Base-by-base conservation (phyloP, 192 early-diverging fungal genomes). In the Haplosporangium gracile region DNA sequence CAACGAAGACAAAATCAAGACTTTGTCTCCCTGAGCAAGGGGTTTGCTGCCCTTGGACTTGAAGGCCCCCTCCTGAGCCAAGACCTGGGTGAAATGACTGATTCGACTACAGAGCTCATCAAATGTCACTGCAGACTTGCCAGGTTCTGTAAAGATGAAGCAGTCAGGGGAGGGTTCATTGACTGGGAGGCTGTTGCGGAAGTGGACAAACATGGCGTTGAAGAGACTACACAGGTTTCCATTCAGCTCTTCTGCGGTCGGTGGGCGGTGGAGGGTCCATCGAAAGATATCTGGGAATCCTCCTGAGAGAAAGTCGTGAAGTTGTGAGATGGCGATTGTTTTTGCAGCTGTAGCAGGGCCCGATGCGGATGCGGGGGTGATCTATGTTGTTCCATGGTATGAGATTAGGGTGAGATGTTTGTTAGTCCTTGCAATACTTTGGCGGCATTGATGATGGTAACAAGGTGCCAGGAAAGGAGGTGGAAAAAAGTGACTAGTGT, bases 51-150 rank as follows among this genome's bases (percentile, higher is more conserved):
- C 60, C 47, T 72, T 83, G 26, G 6, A 39, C 75, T 74, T 77
- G 60, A 10, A 34, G 39, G 72, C 13, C 8, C 78, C 78, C 2
- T 72, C 43, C 32, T 85, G 68, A 57, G 84, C 76, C 60, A 86
- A 63, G 71, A 86, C 74, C 53, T 81, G 79, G 9, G 84, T 68
- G n/a, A 86, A 81, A 51, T 86, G 84, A 10, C 75, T 78, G 76
- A 86, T 86, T n/a, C 84, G 84, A 71, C 70, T 80, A 51, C 84
- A 86, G 29, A 86, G 79, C 29, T 86, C 84, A 7, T 86, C 79
- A 36, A 78, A 86, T 9, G 84, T 81, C 4, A 86, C 84, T 26
- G 73, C 63, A 3, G 78, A 79, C 57, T 86, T 86, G 38, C 74
- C 84, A 5, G 79, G 72, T 36, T 86, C 76, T 57, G 84, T 86